Evolutionary conservation across 306 rosid genomes (phyloP).

Genomic region (Begonia fuchsioides): DNA sequence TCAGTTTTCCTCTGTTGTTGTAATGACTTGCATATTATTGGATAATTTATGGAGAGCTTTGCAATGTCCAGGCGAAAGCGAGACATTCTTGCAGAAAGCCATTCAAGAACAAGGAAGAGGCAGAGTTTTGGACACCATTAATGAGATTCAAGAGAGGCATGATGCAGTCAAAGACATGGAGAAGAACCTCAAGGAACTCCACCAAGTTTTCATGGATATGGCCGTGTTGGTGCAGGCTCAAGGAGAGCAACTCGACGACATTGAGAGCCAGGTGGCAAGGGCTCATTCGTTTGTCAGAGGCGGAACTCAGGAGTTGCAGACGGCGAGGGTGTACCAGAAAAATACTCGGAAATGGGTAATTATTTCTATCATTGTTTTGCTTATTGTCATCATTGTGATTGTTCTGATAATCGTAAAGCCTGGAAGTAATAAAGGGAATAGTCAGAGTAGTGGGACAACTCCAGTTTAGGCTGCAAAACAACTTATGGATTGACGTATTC

Average conservation of each 20-base stretch:
- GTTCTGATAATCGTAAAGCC: slow-evolving; percentile 27
- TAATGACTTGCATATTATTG: too few relatives aligned
- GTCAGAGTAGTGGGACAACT: too few relatives aligned
- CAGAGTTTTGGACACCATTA: slow-evolving; percentile 40
- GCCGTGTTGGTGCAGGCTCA: slow-evolving; percentile 61
- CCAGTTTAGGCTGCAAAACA: too few relatives aligned
- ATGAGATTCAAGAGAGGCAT: slow-evolving; percentile 74
- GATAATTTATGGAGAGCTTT: too few relatives aligned
- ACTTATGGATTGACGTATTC: too few relatives aligned
- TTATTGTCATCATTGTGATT: slow-evolving; percentile 30
- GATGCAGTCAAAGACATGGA: slow-evolving; percentile 58
- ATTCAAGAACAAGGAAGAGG: slow-evolving; percentile 66
- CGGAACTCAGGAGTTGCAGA: slow-evolving; percentile 33
- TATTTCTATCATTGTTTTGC: slow-evolving; percentile 29
- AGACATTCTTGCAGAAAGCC: slow-evolving; percentile 56
- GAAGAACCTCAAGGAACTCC: slow-evolving; percentile 60
- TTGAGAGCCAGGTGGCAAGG: slow-evolving; percentile 49
- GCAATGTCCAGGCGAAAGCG: slow-evolving; percentile 47
- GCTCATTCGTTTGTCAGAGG: slow-evolving; percentile 44
- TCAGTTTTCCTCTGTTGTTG: too few relatives aligned
- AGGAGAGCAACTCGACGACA: slow-evolving; percentile 60
- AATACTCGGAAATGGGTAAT: slow-evolving; percentile 43
- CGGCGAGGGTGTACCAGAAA: slow-evolving; percentile 38
- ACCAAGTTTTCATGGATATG: slow-evolving; percentile 82
- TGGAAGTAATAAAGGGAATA: slow-evolving; percentile 12